Evolutionary conservation across 768 basidiomycete species (phyloP), one percentile per base, ranked within the genome.

Genomic region (Naganishia randhawae): DNA sequence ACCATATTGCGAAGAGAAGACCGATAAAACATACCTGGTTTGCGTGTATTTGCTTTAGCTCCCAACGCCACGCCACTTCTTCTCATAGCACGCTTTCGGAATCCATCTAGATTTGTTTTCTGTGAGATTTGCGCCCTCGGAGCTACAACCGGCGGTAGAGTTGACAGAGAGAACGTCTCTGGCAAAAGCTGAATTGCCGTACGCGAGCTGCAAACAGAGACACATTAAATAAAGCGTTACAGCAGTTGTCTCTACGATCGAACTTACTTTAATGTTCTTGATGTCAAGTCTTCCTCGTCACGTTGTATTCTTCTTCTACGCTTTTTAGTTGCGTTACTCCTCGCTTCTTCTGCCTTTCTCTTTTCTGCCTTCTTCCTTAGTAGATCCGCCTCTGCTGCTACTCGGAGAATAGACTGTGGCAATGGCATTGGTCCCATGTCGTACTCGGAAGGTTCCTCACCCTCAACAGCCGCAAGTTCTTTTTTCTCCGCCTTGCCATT

Each of bases 331-430:
- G 33, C 42, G 16, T 16, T 33, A 25, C 54, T 33, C 13, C 32
- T 68, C 35, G 42, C 53, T 41, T 63, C 63, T 45, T 50, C 67
- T 39, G 63, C 63, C 67, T 63, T 71, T 51, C 55, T 68, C 66
- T 45, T 69, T 69, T 52, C 63, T 66, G 50, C 27, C 63, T 65
- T 67, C 45, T 57, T 50, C 53, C 61, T 37, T 11, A 41, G 16
- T 31, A 50, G n/a, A 32, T 67, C 65, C 29, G 39, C 48, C 57
- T 66, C 57, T 31, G 66, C 66, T 8, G 66, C 66, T 17, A 55
- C 66, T 2, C 39, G 27, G 6, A 64, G 29, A 9, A 67, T 50
- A 14, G 66, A 66, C 19, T 50, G 57, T 11, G 69, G 69, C 25
- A 66, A 57, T 19, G 61, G 65, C 53, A 61, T 62, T 3, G 66